A percentile compares a stretch with the other conserved stretches of the same genome.
Evolutionary conservation across 768 basidiomycete genomes (phyloP).

Genomic region (Mycena pura): DNA sequence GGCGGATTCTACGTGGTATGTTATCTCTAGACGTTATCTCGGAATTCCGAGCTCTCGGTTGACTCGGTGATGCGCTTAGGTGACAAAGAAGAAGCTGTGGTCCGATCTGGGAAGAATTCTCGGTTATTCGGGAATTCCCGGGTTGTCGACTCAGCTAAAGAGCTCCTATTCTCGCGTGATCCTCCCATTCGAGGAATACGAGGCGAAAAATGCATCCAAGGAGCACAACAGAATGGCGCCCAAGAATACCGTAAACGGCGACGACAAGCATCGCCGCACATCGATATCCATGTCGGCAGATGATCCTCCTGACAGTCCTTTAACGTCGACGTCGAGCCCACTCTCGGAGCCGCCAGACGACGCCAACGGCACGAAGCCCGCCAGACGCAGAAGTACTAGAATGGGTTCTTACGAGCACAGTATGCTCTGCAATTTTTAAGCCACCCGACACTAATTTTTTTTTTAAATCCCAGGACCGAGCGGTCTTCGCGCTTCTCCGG

Average conservation of each 20-base stretch:
- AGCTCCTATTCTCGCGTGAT: conserved; percentile 91
- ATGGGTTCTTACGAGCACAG: conserved; percentile 60
- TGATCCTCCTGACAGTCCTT: conserved; percentile 75
- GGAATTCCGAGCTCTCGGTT: conserved; percentile 22
- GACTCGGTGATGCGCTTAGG: conserved; percentile 66
- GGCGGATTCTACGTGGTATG: conserved; percentile 89
- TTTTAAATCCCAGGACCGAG: conserved; percentile 43
- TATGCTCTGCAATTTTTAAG: conserved; percentile 32
- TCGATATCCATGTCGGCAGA: conserved; percentile 46
- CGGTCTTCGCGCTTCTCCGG: conserved; percentile 32
- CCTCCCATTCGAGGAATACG: conserved; percentile 94
- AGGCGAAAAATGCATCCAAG: conserved; percentile 39
- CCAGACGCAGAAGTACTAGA: conserved; percentile 58
- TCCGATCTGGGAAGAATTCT: conserved; percentile 81
- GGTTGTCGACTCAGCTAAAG: conserved; percentile 87
- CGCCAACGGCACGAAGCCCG: conserved; percentile 49
- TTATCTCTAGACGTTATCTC: conserved; percentile 21
- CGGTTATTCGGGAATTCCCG: conserved; percentile 83
- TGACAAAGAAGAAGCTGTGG: conserved; percentile 87
- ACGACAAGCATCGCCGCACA: conserved; percentile 47
- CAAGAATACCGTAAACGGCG: conserved; percentile 55
- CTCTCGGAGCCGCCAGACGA: conserved; percentile 85
- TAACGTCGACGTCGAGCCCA: conserved; percentile 79
- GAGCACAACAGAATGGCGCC: conserved; percentile 28
- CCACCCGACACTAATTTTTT: conserved; percentile 33